Conservation (phyloP, 352 stramenopile species). For the Thalassiosira delicatula region DNA sequence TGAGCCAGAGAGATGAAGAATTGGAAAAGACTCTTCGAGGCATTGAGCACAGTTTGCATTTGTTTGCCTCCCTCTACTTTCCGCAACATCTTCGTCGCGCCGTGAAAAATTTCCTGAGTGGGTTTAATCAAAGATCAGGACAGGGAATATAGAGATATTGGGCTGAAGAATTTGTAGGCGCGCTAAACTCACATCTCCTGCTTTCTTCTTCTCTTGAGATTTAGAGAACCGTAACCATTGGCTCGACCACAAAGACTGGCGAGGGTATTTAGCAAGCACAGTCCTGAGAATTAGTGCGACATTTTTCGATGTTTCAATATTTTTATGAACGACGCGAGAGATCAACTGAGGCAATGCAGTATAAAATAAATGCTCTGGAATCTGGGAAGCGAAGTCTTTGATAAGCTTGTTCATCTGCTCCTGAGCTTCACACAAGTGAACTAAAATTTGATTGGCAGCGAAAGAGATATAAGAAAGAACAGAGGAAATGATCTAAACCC, state of each 20-base stretch:
- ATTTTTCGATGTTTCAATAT: constrained; percentile 83
- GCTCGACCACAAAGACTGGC: constrained; percentile 96
- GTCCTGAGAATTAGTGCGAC: constrained; percentile 93
- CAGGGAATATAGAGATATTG: background rate
- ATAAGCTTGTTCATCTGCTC: constrained; percentile 58
- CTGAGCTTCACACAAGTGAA: constrained; percentile 51
- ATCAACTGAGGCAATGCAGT: constrained; percentile 98
- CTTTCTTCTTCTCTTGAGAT: constrained; percentile 79
- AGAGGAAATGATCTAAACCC: background rate
- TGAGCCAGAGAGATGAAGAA: constrained; percentile 93
- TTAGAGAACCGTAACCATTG: constrained; percentile 92
- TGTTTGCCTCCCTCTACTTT: constrained; percentile 77
- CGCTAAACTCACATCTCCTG: constrained; percentile 62
- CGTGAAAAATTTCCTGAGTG: constrained; percentile 81
- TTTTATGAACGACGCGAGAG: constrained; percentile 86
- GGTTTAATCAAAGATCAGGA: background rate
- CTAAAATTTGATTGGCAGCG: constrained; percentile 13
- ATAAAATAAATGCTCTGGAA: constrained; percentile 94
- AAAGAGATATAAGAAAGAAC: constrained; percentile 8
- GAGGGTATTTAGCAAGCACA: constrained; percentile 92
- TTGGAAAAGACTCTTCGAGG: constrained; percentile 90
- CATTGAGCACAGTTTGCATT: constrained; percentile 86
- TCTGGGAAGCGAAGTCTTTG: constrained; percentile 60
- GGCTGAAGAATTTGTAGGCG: background rate
- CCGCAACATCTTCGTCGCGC: constrained; percentile 72